phyloP scores from a whole-genome alignment of 768 basidiomycete genomes.

The Crepidotus variabilis region DNA sequence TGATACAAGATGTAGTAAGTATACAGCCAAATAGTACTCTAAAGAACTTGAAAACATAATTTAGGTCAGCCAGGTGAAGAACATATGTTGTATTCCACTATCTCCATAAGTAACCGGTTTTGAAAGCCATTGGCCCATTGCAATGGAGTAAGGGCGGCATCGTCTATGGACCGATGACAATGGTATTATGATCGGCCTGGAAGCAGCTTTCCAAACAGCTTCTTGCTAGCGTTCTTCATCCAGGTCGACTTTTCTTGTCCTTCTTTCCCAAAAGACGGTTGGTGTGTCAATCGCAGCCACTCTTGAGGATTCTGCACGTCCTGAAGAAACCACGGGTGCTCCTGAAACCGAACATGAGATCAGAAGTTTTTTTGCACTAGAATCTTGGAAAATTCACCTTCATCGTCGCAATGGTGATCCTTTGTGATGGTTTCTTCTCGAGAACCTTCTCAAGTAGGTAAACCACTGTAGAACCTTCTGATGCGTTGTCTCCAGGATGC shows the following conservation, averaged over 20 bases:
- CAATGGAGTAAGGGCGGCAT: too few species aligned
- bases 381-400: constrained; percentile 22
- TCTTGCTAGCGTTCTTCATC: constrained; percentile 26
- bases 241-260: constrained; percentile 4
- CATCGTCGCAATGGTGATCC: constrained; percentile 28
- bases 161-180: neutral
- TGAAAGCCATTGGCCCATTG: too few species aligned
- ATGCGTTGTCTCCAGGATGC: constrained; percentile 23
- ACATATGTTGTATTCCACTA: too few species aligned
- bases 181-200: constrained; percentile 11
- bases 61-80: too few species aligned
- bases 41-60: neutral
- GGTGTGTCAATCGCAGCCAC: constrained; percentile 31
- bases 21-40: neutral
- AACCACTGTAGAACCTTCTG: constrained; percentile 28
- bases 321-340: constrained; percentile 34
- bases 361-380: neutral
- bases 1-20: neutral
- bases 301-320: constrained; percentile 29
- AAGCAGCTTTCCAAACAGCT: constrained; percentile 20
- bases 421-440: constrained; percentile 33
- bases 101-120: too few species aligned
- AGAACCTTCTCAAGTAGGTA: constrained; percentile 35
- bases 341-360: constrained; percentile 16
- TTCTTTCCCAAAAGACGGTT: neutral